Conservation (phyloP, 768 basidiomycete species). For the Lactarius pseudohatsudake region DNA sequence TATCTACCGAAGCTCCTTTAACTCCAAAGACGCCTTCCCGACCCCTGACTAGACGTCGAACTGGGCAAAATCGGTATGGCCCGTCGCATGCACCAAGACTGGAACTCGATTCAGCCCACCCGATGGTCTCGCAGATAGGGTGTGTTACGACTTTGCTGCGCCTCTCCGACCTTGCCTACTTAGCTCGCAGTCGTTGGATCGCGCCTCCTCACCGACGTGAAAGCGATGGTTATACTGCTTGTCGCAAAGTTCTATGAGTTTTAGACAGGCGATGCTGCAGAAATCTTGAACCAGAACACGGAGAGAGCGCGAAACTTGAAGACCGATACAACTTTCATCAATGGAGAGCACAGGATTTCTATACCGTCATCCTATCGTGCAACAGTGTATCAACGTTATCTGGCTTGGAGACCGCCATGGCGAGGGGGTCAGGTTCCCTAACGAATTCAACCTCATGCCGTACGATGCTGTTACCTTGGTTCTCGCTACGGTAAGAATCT, state of each 20-base stretch:
- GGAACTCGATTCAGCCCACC: background rate
- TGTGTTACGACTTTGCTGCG: background rate
- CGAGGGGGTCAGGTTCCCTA: slow-evolving; percentile 7
- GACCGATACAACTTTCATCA: slow-evolving; percentile 9
- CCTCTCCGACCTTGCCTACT: background rate
- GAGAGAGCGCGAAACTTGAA: slow-evolving; percentile 8
- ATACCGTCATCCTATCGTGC: slow-evolving; percentile 14
- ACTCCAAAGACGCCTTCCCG: slow-evolving; percentile 12
- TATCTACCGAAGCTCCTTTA: slow-evolving; percentile 10
- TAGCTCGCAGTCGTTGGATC: background rate
- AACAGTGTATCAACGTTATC: slow-evolving; percentile 7
- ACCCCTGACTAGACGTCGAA: background rate
- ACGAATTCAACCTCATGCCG: slow-evolving; percentile 12
- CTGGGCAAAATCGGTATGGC: slow-evolving; percentile 16
- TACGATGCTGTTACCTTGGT: slow-evolving; percentile 11
- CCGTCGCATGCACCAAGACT: slow-evolving; percentile 9
- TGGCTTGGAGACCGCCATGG: slow-evolving; percentile 4
- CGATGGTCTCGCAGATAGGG: slow-evolving; percentile 1
- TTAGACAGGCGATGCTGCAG: slow-evolving; percentile 1
- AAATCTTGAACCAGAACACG: background rate
- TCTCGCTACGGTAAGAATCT: background rate
- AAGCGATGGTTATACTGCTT: slow-evolving; percentile 9
- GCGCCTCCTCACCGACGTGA: slow-evolving; percentile 3
- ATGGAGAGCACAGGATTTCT: background rate
- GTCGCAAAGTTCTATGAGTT: slow-evolving; percentile 5